Evolutionary conservation across 495 filamentous ascomycete species (phyloP).

Genomic region (Penicillium nucicola): DNA sequence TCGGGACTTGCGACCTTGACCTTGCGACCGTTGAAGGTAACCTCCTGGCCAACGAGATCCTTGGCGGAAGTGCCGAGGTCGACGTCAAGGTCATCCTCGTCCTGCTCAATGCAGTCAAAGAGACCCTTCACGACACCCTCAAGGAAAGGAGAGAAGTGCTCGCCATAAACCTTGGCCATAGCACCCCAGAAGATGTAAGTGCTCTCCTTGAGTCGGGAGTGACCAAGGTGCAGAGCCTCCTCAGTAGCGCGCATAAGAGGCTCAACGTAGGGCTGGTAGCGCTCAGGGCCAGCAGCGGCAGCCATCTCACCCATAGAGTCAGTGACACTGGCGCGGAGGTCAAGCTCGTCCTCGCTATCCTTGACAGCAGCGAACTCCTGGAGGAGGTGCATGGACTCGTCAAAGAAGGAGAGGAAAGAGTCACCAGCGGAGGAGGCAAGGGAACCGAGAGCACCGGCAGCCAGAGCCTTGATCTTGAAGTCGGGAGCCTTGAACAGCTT

Average conservation of each 20-base stretch:
- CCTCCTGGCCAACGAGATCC: constrained; percentile 72
- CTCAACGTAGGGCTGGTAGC: constrained; percentile 86
- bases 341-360: constrained; percentile 83
- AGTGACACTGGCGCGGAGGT: constrained; percentile 82
- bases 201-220: constrained; percentile 87
- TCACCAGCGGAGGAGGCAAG: constrained; percentile 79
- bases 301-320: constrained; percentile 93
- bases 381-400: constrained; percentile 79
- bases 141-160: constrained; percentile 85
- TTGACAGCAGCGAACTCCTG: constrained; percentile 82
- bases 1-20: constrained; percentile 67
- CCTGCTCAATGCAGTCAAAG: constrained; percentile 80
- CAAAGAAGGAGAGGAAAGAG: constrained; percentile 86
- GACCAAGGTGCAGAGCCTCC: constrained; percentile 85
- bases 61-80: constrained; percentile 73
- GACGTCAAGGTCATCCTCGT: constrained; percentile 82
- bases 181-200: constrained; percentile 96
- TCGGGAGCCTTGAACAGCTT: constrained; percentile 77
- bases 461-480: constrained; percentile 83
- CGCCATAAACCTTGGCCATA: constrained; percentile 89
- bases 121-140: constrained; percentile 81
- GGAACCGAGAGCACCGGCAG: constrained; percentile 84
- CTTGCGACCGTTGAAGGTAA: constrained; percentile 78
- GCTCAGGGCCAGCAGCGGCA: constrained; percentile 75
- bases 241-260: constrained; percentile 88